A percentile compares a stretch with the other conserved stretches of the same genome.
Evolutionary conservation across 208 protist genomes (phyloP).

Genomic region (Wallacemonas sp.): DNA sequence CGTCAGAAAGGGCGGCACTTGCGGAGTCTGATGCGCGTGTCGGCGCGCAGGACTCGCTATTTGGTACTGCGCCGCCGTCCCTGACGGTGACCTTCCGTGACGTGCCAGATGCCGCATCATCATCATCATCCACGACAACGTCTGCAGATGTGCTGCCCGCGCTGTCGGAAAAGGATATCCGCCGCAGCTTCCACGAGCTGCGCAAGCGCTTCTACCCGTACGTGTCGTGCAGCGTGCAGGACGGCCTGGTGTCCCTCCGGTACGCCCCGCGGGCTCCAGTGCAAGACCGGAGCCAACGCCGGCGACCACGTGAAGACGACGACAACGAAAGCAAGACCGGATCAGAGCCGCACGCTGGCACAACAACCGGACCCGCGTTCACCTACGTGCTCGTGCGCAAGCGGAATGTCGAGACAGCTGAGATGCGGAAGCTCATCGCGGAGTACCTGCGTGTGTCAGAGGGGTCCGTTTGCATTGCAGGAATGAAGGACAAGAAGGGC

Average conservation of each 20-base stretch:
- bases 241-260: conserved; percentile 35
- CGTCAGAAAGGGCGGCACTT: not conserved
- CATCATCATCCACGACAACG: too few relatives aligned
- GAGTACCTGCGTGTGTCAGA: conserved; percentile 42
- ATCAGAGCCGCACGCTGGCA: not conserved
- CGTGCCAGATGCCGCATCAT: not conserved
- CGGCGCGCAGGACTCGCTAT: not conserved
- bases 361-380: conserved; percentile 22
- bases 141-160: not conserved
- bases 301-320: not conserved
- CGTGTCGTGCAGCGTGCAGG: conserved; percentile 49
- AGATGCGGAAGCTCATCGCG: conserved; percentile 61
- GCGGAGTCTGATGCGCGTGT: conserved; percentile 10
- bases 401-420: conserved; percentile 79
- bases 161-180: conserved; percentile 56
- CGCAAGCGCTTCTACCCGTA: conserved; percentile 66
- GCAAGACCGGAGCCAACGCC: not conserved
- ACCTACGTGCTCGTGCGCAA: conserved; percentile 78
- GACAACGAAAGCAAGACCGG: not conserved
- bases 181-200: conserved; percentile 66
- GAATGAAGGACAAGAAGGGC: conserved; percentile 93
- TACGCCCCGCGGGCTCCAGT: not conserved
- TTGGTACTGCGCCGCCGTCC: not conserved
- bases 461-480: conserved; percentile 73
- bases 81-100: not conserved